A percentile compares a stretch with the other conserved stretches of the same genome.
Evolutionary conservation across 345 rosid genomes (phyloP).

Genomic region (Balakata baccata): DNA sequence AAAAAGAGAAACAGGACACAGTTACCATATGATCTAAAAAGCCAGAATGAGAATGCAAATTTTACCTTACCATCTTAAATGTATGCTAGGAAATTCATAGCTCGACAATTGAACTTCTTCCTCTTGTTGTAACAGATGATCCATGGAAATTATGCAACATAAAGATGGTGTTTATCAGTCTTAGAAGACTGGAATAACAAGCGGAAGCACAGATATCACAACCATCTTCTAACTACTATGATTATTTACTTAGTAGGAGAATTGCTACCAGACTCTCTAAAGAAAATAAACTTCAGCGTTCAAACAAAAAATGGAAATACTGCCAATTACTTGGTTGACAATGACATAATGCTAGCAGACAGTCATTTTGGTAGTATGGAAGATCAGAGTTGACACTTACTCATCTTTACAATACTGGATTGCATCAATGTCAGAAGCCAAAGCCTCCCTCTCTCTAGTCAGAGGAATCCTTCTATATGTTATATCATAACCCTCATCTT

Average conservation of each 20-base stretch:
- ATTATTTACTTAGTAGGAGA: background rate
- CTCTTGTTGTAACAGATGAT: too few species aligned
- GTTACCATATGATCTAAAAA: background rate
- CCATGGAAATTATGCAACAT: background rate
- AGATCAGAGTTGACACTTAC: constrained; percentile 45
- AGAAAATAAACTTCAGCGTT: background rate
- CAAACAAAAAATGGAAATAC: too few species aligned
- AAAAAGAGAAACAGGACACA: background rate
- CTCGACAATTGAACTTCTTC: background rate
- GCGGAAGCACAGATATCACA: background rate
- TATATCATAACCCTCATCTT: constrained; percentile 65
- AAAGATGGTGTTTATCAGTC: background rate
- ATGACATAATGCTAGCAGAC: constrained; percentile 5
- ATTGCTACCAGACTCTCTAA: background rate
- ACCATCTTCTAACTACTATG: constrained; percentile 12
- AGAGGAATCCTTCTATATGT: constrained; percentile 77
- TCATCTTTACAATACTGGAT: constrained; percentile 67
- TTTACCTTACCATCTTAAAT: too few species aligned
- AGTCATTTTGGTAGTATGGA: constrained; percentile 1
- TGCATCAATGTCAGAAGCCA: constrained; percentile 85
- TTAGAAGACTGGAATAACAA: background rate
- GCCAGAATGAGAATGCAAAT: background rate
- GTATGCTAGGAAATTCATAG: background rate
- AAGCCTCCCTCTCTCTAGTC: constrained; percentile 86
- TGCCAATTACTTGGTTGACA: constrained; percentile 7